Evolutionary conservation across 1,139 yeast genomes (phyloP).

Genomic region (Fermentozyma sake): DNA sequence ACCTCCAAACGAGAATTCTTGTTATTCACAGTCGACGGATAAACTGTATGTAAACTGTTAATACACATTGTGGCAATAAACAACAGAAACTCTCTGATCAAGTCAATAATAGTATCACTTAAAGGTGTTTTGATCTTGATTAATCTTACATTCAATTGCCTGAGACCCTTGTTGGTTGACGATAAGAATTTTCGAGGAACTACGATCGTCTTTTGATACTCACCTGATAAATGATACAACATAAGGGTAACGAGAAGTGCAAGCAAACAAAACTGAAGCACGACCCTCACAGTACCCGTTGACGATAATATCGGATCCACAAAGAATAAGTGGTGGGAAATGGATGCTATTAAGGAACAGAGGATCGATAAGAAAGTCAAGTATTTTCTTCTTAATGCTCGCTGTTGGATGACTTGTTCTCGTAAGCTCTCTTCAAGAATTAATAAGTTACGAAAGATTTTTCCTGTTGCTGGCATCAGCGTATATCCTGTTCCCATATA

Average conservation of each 20-base stretch:
- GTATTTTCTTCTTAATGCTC: slow-evolving; percentile 67
- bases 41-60: slow-evolving; percentile 27
- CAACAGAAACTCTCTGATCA: slow-evolving; percentile 36
- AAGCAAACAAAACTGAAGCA: slow-evolving; percentile 58
- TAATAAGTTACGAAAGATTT: slow-evolving; percentile 72
- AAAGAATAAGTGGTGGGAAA: slow-evolving; percentile 38
- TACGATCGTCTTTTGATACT: slow-evolving; percentile 79
- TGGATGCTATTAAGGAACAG: slow-evolving; percentile 38
- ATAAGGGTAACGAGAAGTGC: slow-evolving; percentile 68
- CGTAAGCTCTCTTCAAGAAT: slow-evolving; percentile 82
- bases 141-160: slow-evolving; percentile 75
- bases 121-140: slow-evolving; percentile 65
- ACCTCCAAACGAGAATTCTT: slow-evolving; percentile 36
- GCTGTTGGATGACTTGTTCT: slow-evolving; percentile 72
- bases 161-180: slow-evolving; percentile 79
- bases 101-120: slow-evolving; percentile 49
- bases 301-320: slow-evolving; percentile 16
- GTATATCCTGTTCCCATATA: slow-evolving; percentile 35
- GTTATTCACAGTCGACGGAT: slow-evolving; percentile 32
- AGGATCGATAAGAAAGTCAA: slow-evolving; percentile 61
- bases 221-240: slow-evolving; percentile 83
- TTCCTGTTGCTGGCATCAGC: slow-evolving; percentile 57
- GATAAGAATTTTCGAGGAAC: slow-evolving; percentile 74
- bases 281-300: slow-evolving; percentile 36
- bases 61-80: slow-evolving; percentile 25